Percentiles rank a stretch among this genome's conserved stretches.
Conservation (phyloP, 805 yeast species). For the Sugiyamaella smithiae region DNA sequence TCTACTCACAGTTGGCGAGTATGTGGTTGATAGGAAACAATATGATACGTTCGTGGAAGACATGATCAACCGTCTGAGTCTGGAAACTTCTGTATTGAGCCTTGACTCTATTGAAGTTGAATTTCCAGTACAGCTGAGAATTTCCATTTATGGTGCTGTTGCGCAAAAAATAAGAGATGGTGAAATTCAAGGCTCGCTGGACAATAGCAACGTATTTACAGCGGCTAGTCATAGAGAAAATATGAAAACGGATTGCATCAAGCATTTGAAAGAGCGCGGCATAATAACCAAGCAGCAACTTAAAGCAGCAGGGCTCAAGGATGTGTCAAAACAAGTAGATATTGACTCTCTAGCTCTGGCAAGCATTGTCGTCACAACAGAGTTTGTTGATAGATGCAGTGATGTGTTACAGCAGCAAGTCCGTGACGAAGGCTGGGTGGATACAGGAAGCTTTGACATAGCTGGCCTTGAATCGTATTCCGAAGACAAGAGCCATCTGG, state of each 20-base stretch:
- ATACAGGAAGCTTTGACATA: constrained; percentile 3
- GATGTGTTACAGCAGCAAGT: not conserved
- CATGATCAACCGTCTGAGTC: not conserved
- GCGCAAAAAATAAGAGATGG: constrained; percentile 2
- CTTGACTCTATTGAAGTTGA: not conserved
- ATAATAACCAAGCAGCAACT: not conserved
- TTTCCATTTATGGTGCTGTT: not conserved
- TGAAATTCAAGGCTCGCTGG: constrained; percentile 7
- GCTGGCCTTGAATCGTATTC: not conserved
- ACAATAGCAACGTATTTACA: constrained; percentile 6
- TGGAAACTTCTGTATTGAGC: not conserved
- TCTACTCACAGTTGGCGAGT: not conserved
- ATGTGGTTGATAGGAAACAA: not conserved
- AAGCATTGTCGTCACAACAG: constrained; percentile 6
- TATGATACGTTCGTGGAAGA: not conserved
- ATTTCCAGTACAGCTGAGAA: not conserved
- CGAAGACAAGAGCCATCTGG: not conserved
- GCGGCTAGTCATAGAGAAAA: constrained; percentile 8
- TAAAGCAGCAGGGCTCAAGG: constrained; percentile 6
- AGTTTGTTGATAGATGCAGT: not conserved
- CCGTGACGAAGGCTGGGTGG: constrained; percentile 9
- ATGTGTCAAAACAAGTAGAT: not conserved
- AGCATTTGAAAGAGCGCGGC: not conserved
- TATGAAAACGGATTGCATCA: not conserved
- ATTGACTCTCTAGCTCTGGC: not conserved